phyloP scores from a whole-genome alignment of 2,329 filamentous ascomycete genomes.

The Coniochaeta prunicola region DNA sequence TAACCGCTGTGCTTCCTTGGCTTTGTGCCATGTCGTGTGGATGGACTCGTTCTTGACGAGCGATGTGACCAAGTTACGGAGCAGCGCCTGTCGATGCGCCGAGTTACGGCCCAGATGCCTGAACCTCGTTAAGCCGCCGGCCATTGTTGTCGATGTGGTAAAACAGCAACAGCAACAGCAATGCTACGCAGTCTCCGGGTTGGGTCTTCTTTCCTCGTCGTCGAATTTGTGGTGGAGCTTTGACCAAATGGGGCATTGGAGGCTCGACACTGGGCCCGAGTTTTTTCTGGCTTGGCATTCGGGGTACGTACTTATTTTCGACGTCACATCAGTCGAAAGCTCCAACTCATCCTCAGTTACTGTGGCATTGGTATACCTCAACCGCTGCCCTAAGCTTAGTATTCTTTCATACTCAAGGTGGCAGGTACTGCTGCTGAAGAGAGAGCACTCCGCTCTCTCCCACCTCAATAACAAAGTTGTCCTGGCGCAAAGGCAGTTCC shows the following conservation, averaged over 20 bases:
- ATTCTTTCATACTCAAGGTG: not conserved
- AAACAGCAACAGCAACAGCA: not conserved
- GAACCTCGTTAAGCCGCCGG: conserved; percentile 79
- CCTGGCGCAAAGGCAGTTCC: not conserved
- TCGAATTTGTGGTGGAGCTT: conserved; percentile 2
- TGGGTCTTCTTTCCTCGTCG: conserved; percentile 2
- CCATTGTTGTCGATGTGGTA: conserved; percentile 49
- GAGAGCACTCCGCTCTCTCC: not conserved
- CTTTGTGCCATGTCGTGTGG: conserved; percentile 91
- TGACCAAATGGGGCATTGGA: not conserved
- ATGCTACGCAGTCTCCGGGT: not conserved
- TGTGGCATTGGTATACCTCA: not conserved
- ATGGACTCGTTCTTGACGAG: conserved; percentile 92
- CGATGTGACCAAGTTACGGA: conserved; percentile 93
- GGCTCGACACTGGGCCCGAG: conserved; percentile 1
- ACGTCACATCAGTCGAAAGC: not conserved
- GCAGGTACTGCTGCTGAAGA: not conserved
- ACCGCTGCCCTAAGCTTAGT: not conserved
- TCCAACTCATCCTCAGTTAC: not conserved
- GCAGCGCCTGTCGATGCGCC: conserved; percentile 80
- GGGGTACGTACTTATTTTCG: not conserved
- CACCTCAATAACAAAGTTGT: not conserved
- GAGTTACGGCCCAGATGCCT: conserved; percentile 81
- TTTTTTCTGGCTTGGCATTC: conserved; percentile 11
- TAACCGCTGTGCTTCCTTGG: conserved; percentile 89